Conservation (phyloP, 208 protist species). For the Acanthamoeba polyphaga region DNA sequence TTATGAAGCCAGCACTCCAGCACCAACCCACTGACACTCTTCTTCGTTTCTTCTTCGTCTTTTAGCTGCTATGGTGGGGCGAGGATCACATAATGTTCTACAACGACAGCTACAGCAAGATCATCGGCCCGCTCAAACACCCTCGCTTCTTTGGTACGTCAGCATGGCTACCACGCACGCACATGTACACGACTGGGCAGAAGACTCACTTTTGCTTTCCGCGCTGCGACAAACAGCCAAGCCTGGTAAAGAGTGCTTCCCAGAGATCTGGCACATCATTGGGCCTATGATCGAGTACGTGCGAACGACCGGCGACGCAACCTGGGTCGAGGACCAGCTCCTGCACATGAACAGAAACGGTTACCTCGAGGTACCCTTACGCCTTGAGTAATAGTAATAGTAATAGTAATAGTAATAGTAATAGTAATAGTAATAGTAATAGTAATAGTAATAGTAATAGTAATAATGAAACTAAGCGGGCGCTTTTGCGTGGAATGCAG, state of each 20-base stretch:
- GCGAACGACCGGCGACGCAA: neutral
- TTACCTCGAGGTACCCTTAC: neutral
- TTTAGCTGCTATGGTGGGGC: slow-evolving; percentile 1
- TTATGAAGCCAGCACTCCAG: no score
- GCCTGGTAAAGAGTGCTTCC: neutral
- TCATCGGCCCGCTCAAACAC: slow-evolving; percentile 6
- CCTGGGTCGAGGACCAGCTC: slow-evolving; percentile 60
- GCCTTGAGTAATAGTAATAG: no score
- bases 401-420: no score
- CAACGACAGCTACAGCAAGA: neutral
- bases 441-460: no score
- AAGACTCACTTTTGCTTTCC: neutral
- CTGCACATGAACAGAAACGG: slow-evolving; percentile 19
- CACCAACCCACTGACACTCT: neutral
- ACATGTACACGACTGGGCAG: no score
- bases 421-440: no score
- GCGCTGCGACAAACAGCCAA: neutral
- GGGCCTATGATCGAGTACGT: neutral
- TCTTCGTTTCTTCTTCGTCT: neutral
- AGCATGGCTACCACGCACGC: no score
- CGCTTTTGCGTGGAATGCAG: neutral
- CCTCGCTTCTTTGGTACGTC: neutral
- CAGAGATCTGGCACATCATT: neutral
- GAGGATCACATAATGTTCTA: neutral
- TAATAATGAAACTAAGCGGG: no score